phyloP scores from a whole-genome alignment of 2,329 filamentous ascomycete species.

The Ceratocystis lukuohia region DNA sequence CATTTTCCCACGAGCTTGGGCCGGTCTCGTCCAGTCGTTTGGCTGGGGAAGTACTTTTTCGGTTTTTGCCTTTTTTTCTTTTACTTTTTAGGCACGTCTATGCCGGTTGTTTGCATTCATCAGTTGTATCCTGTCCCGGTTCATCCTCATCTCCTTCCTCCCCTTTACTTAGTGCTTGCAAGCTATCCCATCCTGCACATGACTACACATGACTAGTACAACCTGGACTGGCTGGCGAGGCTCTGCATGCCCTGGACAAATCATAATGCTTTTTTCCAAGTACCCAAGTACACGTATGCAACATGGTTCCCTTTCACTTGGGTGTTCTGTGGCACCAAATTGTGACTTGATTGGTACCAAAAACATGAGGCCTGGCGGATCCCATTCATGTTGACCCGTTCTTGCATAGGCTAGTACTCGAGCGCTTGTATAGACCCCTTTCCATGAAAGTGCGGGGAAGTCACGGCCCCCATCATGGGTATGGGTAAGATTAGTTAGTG shows the following conservation, averaged over 20 bases:
- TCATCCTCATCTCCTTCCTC: not conserved
- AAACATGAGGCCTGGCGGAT: not conserved
- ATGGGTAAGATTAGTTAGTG: not conserved
- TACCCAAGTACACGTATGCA: not conserved
- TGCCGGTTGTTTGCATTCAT: not conserved
- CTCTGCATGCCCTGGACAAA: not conserved
- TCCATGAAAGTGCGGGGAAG: constrained; percentile 1
- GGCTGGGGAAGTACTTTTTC: not conserved
- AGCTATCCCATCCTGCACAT: too few relatives aligned
- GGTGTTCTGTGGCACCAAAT: not conserved
- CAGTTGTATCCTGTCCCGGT: not conserved
- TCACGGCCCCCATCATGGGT: not conserved
- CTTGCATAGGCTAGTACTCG: not conserved
- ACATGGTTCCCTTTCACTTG: not conserved
- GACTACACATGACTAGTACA: not conserved
- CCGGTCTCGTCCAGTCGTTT: not conserved
- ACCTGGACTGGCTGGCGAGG: not conserved
- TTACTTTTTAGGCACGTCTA: not conserved
- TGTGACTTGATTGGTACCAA: not conserved
- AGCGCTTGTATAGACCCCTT: not conserved
- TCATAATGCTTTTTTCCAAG: not conserved
- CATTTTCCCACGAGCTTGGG: not conserved
- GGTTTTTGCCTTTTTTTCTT: not conserved
- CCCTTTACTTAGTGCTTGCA: too few relatives aligned
- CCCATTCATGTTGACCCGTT: not conserved